A percentile compares a stretch with the other conserved stretches of the same genome.
phyloP scores from a whole-genome alignment of 2,329 filamentous ascomycete genomes.

The Penicillium sclerotiorum region DNA sequence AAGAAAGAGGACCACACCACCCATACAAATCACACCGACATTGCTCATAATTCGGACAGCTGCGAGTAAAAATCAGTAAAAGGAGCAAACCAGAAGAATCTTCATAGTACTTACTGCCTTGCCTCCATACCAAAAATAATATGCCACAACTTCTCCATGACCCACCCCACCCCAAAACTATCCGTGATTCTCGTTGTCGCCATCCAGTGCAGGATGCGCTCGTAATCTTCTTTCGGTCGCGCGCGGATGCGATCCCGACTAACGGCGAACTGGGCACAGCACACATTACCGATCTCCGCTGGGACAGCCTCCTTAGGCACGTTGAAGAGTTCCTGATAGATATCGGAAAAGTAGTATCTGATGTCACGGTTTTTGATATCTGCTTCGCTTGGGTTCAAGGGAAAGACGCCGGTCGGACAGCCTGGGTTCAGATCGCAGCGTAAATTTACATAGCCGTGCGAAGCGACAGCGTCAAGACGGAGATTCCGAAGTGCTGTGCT shows the following conservation, averaged over 20 bases:
- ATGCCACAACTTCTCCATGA: slow-evolving; percentile 24
- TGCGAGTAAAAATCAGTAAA: not conserved
- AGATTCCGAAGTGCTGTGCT: slow-evolving; percentile 25
- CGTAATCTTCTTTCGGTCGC: slow-evolving; percentile 33
- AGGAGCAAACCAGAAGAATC: not conserved
- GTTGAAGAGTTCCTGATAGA: slow-evolving; percentile 12
- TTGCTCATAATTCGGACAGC: slow-evolving; percentile 6
- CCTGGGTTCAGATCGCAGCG: slow-evolving; percentile 36
- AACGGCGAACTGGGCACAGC: slow-evolving; percentile 41
- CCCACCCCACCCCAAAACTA: slow-evolving; percentile 20
- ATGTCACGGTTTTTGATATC: slow-evolving; percentile 24
- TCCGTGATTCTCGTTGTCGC: slow-evolving; percentile 20
- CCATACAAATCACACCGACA: slow-evolving; percentile 20
- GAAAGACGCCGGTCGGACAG: slow-evolving; percentile 37
- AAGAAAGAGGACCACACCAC: slow-evolving; percentile 16
- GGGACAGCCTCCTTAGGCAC: slow-evolving; percentile 20
- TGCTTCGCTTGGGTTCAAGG: slow-evolving; percentile 26
- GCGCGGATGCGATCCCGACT: slow-evolving; percentile 33
- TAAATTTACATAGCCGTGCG: slow-evolving; percentile 39
- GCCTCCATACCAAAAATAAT: slow-evolving; percentile 21
- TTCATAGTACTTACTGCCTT: slow-evolving; percentile 14
- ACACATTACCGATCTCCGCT: slow-evolving; percentile 33
- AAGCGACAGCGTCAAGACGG: slow-evolving; percentile 32
- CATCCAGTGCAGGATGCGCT: slow-evolving; percentile 37
- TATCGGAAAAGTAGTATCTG: slow-evolving; percentile 20